Conservation (phyloP, 805 yeast species). For the Cyberlindnera subsufficiens region DNA sequence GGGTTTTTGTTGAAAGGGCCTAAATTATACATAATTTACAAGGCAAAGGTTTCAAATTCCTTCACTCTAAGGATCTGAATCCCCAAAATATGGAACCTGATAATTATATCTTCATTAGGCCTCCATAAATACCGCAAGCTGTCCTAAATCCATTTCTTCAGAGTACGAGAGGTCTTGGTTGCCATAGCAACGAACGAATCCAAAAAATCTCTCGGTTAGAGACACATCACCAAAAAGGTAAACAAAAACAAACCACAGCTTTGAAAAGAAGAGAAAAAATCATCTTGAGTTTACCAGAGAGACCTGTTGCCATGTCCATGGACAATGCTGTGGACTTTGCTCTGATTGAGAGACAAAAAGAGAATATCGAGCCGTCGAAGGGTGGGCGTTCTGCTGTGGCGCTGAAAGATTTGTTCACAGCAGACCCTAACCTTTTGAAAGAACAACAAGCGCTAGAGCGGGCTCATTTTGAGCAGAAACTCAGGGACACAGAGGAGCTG, state of each 20-base stretch:
- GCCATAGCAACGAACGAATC: too few relatives aligned
- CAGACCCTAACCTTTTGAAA: constrained; percentile 23
- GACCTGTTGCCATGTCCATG: neutral
- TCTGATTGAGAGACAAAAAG: constrained; percentile 60
- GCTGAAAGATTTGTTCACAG: constrained; percentile 39
- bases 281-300: too few relatives aligned
- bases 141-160: too few relatives aligned
- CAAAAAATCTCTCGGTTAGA: too few relatives aligned
- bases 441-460: constrained; percentile 30
- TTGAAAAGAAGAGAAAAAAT: neutral
- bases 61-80: too few relatives aligned
- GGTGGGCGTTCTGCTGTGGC: constrained; percentile 67
- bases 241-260: neutral
- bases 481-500: constrained; percentile 48
- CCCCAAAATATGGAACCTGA: too few relatives aligned
- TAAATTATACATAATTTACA: too few relatives aligned
- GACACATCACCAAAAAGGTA: neutral
- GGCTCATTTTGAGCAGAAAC: constrained; percentile 40
- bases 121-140: too few relatives aligned
- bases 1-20: too few relatives aligned
- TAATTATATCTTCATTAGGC: too few relatives aligned
- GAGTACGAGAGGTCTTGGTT: too few relatives aligned
- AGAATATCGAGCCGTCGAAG: constrained; percentile 60
- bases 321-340: constrained; percentile 28
- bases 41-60: too few relatives aligned